Conservation (phyloP, 345 rosid genomes). For the Brassica napus region DNA sequence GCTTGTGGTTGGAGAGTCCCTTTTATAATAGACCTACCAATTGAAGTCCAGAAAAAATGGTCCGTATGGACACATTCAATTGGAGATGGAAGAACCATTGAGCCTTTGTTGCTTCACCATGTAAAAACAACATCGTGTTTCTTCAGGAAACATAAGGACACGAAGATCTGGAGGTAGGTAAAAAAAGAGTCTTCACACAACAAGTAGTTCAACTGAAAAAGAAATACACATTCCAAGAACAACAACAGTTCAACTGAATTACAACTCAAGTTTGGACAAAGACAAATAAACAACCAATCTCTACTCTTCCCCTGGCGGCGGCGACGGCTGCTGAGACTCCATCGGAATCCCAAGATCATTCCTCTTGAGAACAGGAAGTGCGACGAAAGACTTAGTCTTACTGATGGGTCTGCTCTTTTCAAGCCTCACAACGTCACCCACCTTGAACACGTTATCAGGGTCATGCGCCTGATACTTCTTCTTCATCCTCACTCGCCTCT, state of each 20-base stretch:
- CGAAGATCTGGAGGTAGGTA: no score
- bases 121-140: no score
- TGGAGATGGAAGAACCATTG: no score
- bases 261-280: neutral
- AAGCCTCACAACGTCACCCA: constrained; percentile 79
- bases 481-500: constrained; percentile 83
- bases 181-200: no score
- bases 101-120: no score
- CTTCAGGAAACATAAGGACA: no score
- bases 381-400: constrained; percentile 77
- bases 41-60: no score
- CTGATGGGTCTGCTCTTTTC: constrained; percentile 77
- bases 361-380: constrained; percentile 51
- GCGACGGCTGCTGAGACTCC: constrained; percentile 58
- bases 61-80: no score
- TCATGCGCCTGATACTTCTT: constrained; percentile 95
- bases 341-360: constrained; percentile 66
- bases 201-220: neutral
- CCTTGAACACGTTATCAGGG: constrained; percentile 73
- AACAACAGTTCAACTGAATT: neutral
- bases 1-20: constrained; percentile 21
- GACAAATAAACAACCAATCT: neutral
- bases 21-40: no score
- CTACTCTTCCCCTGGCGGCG: constrained; percentile 16
- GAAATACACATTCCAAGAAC: neutral